phyloP scores from a whole-genome alignment of 352 stramenopile species.

The Pythium guiyangense region DNA sequence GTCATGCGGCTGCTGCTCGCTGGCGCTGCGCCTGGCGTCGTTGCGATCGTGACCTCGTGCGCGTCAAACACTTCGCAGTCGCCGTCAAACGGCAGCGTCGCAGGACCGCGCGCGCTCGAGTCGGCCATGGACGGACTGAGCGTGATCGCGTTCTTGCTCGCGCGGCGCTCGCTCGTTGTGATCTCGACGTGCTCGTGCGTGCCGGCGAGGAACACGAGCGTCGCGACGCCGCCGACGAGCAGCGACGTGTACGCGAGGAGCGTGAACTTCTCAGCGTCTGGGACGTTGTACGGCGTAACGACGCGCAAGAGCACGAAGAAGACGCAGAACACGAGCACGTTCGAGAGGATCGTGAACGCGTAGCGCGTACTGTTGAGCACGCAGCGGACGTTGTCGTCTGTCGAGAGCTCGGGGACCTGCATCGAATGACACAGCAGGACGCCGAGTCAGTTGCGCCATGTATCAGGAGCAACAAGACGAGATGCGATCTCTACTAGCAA shows the following conservation, averaged over 20 bases:
- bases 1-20: constrained; percentile 40
- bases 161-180: constrained; percentile 17
- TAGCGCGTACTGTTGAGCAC: constrained; percentile 82
- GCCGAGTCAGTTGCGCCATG: background rate
- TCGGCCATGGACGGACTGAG: constrained; percentile 59
- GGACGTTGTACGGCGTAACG: constrained; percentile 55
- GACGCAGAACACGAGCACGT: constrained; percentile 78
- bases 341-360: constrained; percentile 85
- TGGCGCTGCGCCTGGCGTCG: constrained; percentile 9
- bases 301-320: constrained; percentile 66
- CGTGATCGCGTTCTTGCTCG: constrained; percentile 22
- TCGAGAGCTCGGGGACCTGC: constrained; percentile 68
- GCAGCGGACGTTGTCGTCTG: constrained; percentile 73
- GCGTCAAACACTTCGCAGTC: constrained; percentile 34
- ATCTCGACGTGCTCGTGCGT: constrained; percentile 54
- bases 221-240: constrained; percentile 56
- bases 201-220: constrained; percentile 56
- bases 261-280: constrained; percentile 73
- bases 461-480: too few species aligned
- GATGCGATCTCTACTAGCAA: background rate
- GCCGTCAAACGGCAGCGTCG: constrained; percentile 43
- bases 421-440: background rate
- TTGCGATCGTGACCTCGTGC: background rate
- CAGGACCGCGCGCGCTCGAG: constrained; percentile 32
- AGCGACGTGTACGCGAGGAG: constrained; percentile 69